Evolutionary conservation across 805 yeast genomes (phyloP).

Genomic region (Zygosaccharomyces kombuchaensis): DNA sequence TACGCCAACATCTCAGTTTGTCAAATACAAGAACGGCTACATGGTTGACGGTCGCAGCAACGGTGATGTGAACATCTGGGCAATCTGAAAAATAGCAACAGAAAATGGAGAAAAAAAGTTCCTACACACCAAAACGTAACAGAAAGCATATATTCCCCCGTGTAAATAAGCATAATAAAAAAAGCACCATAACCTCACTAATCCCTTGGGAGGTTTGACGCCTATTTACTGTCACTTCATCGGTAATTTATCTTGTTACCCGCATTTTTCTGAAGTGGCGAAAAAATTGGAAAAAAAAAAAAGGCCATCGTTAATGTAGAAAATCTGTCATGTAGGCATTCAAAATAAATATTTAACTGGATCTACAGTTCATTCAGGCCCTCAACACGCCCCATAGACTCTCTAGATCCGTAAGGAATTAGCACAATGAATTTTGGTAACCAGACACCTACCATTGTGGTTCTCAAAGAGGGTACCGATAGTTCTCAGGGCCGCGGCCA

Average conservation of each 20-base stretch:
- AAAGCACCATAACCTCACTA: not conserved
- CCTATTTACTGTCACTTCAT: not conserved
- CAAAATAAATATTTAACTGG: not conserved
- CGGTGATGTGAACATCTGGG: conserved; percentile 66
- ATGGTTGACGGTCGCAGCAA: conserved; percentile 58
- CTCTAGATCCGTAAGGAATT: not conserved
- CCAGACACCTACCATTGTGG: conserved; percentile 97
- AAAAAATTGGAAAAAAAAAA: no score
- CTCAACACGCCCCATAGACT: not conserved
- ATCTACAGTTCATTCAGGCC: not conserved
- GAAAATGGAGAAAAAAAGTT: not conserved
- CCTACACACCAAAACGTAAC: not conserved
- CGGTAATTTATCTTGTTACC: not conserved
- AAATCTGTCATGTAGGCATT: not conserved
- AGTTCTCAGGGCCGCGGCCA: conserved; percentile 96
- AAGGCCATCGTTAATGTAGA: not conserved
- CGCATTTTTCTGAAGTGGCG: conserved; percentile 1
- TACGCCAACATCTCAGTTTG: conserved; percentile 36
- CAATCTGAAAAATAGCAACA: conserved; percentile 33
- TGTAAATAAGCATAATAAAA: conserved; percentile 2
- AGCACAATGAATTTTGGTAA: conserved; percentile 79
- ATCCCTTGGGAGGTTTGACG: no score
- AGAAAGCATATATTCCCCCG: conserved; percentile 4
- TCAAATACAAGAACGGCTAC: conserved; percentile 59
- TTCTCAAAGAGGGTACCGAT: conserved; percentile 96